These are phyloP conservation scores for Stygiomarasmius scandens DNA, from an alignment of 1,284 basidiomycete genomes.

Conservation along the genomic window DNA sequence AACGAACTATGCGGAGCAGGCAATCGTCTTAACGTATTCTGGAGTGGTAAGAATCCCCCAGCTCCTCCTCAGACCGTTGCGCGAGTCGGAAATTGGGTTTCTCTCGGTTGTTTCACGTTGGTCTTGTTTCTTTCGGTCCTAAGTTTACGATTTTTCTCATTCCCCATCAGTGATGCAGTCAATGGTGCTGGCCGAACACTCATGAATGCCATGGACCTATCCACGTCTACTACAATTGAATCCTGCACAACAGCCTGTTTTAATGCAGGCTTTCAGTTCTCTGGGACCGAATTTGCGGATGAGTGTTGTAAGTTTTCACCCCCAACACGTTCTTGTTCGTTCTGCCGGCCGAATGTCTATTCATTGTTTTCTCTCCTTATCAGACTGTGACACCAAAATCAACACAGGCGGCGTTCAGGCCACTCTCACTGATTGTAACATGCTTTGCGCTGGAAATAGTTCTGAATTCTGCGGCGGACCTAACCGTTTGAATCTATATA, in stretches of 20 bases:
- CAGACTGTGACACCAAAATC: conserved; percentile 59
- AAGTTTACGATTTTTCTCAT: conserved; percentile 16
- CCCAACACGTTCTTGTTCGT: neutral
- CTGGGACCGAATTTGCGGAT: conserved; percentile 28
- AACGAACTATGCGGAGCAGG: conserved; percentile 63
- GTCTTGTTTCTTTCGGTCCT: conserved; percentile 20
- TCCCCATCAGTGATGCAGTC: conserved; percentile 49
- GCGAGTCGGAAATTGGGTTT: conserved; percentile 60
- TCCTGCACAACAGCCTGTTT: conserved; percentile 66
- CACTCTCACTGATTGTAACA: conserved; percentile 54
- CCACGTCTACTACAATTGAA: conserved; percentile 56
- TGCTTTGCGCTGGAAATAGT: conserved; percentile 40
- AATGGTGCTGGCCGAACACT: conserved; percentile 51
- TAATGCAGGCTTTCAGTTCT: conserved; percentile 54
- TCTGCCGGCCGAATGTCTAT: too few relatives aligned
- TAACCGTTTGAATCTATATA: conserved; percentile 58
- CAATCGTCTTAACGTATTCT: conserved; percentile 64
- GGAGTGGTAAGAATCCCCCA: conserved; percentile 58
- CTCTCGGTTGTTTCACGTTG: conserved; percentile 68
- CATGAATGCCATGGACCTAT: conserved; percentile 40
- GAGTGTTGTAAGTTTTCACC: conserved; percentile 45
- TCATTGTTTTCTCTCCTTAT: conserved; percentile 2
- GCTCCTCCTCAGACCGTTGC: conserved; percentile 51
- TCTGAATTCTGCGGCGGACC: conserved; percentile 70
- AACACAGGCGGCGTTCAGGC: conserved; percentile 48